These are phyloP conservation scores for Aurinia saxatilis DNA, from an alignment of 345 rosid genomes.

Conservation along the genomic window DNA sequence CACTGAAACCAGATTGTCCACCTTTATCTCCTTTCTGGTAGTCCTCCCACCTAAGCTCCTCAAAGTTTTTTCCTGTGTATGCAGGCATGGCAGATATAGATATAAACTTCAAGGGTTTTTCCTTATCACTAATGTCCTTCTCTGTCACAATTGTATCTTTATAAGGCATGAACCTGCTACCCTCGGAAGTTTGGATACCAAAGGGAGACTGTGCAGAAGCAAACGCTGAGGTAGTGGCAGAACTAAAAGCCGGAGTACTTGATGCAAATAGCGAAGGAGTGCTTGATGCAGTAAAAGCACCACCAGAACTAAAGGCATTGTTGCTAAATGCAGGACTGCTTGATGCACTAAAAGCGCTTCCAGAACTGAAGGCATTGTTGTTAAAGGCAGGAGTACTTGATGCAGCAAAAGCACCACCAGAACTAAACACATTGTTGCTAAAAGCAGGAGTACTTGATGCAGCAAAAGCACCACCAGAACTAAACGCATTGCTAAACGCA, in stretches of 20 bases:
- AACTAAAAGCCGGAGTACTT: conserved; percentile 59
- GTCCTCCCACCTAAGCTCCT: conserved; percentile 96
- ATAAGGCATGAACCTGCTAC: conserved; percentile 62
- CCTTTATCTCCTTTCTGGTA: conserved; percentile 97
- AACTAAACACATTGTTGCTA: conserved; percentile 63
- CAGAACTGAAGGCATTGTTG: too few species aligned
- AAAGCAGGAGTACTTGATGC: too few species aligned
- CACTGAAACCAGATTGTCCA: conserved; percentile 55
- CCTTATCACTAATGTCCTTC: conserved; percentile 24
- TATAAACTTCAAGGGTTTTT: conserved; percentile 51
- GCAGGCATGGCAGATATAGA: conserved; percentile 87
- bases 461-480: too few species aligned
- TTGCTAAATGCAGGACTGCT: conserved; percentile 35
- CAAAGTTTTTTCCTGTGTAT: conserved; percentile 69
- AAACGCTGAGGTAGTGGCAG: conserved; percentile 43
- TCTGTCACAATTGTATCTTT: conserved; percentile 63
- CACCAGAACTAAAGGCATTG: too few species aligned
- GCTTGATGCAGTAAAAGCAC: conserved; percentile 29
- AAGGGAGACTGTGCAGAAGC: conserved; percentile 34
- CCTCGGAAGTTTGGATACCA: conserved; percentile 32
- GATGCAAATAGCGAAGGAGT: conserved; percentile 51
- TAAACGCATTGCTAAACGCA: too few species aligned
- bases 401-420: conserved; percentile 24
- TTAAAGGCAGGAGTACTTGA: too few species aligned
- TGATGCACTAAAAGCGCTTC: conserved; percentile 44